Base-by-base conservation (phyloP, 495 filamentous ascomycete genomes). In the Talaromyces thailandensis region DNA sequence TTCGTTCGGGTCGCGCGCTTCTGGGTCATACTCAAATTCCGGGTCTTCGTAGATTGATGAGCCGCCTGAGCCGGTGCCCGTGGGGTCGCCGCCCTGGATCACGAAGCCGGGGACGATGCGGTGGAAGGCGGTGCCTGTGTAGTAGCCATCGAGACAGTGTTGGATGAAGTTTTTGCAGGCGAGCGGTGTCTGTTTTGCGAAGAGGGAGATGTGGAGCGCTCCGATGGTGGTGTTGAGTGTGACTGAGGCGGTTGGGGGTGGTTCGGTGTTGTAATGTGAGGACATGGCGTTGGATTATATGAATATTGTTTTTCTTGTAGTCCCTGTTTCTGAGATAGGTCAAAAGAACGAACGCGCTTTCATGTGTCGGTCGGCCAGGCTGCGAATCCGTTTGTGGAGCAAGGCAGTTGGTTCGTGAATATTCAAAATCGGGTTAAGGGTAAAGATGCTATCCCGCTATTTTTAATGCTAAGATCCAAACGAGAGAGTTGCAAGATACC, bases 131-230 rank as follows among this genome's bases (percentile, higher is more conserved):
- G 93, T 96, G 65, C 84, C 82, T 56, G 88, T 85, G 76, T 98
- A 99, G 81, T 98, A 97, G 62, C 91, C 90, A 73, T 99, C 92
- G 62, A 95, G 82, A 71, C 88, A 92, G 68, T 90, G 89, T 73
- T 99, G 94, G 21, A 99, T 86, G 78, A 99, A 99, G 75, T 96
- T 96, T 62, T 93, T 91, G 67, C 85, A 90, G 1, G 94, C 89
- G 62, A 96, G 83, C 31, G 94, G 94, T 0, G 90, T 89, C 73
- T 99, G 93, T 63, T 90, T 92, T 21, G 91, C 92, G 81, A 96
- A 98, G 58, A 98, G 86, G 65, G 96, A 87, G 80, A 98, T 83
- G 31, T 87, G 82, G 65, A 98, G 81, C 63, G 96, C 91, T 73
- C 94, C 94, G 56, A 88, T 78, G 25, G 91, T 95, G 5, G 94